A percentile compares a stretch with the other conserved stretches of the same genome.
These are phyloP conservation scores for Scheffersomyces lignosus DNA, from an alignment of 805 yeast genomes.

Conservation along the genomic window DNA sequence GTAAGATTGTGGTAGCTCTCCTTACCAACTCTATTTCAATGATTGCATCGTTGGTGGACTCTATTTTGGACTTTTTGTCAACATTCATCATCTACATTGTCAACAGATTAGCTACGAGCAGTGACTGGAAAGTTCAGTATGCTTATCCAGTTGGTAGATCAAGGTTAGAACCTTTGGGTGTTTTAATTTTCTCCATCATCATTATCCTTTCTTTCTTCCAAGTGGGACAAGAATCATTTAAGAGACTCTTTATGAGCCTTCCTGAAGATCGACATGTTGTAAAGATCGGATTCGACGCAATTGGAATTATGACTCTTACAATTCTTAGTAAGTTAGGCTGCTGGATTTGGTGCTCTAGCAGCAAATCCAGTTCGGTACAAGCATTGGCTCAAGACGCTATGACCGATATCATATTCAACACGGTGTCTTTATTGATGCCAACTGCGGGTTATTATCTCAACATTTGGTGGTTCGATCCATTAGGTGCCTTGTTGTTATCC, in stretches of 20 bases:
- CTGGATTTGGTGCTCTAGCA: conserved; percentile 61
- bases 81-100: conserved; percentile 70
- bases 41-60: conserved; percentile 74
- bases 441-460: conserved; percentile 51
- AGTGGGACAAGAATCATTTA: conserved; percentile 64
- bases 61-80: conserved; percentile 70
- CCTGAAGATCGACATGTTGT: conserved; percentile 41
- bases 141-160: conserved; percentile 70
- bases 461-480: conserved; percentile 72
- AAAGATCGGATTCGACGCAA: conserved; percentile 49
- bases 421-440: conserved; percentile 72
- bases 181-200: conserved; percentile 67
- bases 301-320: conserved; percentile 62
- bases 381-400: conserved; percentile 82
- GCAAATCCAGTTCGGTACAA: conserved; percentile 66
- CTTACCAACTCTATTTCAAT: conserved; percentile 72
- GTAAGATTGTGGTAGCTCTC: conserved; percentile 60
- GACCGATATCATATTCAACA: conserved; percentile 74
- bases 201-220: conserved; percentile 72
- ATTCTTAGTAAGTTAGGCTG: conserved; percentile 59
- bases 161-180: conserved; percentile 77
- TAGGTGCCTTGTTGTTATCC: conserved; percentile 68
- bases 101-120: conserved; percentile 48
- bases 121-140: conserved; percentile 47
- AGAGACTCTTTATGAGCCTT: conserved; percentile 39